phyloP scores from a whole-genome alignment of 1,284 basidiomycete species.

The Fomitopsis schrenkii region DNA sequence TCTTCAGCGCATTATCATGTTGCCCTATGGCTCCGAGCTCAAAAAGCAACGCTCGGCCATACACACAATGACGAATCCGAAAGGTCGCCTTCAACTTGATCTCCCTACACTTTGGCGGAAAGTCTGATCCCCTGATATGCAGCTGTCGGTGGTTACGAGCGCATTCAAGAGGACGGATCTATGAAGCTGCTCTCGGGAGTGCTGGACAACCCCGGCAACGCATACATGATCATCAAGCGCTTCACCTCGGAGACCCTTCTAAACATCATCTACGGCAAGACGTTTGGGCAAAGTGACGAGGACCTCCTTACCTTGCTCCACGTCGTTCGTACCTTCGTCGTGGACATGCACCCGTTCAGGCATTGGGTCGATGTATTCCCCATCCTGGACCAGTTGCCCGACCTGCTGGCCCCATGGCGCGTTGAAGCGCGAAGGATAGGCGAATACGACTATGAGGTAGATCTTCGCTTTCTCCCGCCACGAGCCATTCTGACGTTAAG shows the following conservation, averaged over 20 bases:
- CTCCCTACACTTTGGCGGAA: background rate
- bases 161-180: constrained; percentile 10
- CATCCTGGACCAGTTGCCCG: constrained; percentile 22
- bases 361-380: constrained; percentile 29
- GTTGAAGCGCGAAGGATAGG: constrained; percentile 19
- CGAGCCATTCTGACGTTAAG: background rate
- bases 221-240: constrained; percentile 10
- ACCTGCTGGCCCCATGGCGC: constrained; percentile 24
- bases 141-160: background rate
- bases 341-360: constrained; percentile 21
- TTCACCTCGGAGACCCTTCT: constrained; percentile 24
- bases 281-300: constrained; percentile 18
- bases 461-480: constrained; percentile 8
- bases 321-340: constrained; percentile 20
- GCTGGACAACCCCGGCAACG: constrained; percentile 2
- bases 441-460: constrained; percentile 10
- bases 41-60: background rate
- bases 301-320: constrained; percentile 18
- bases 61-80: background rate
- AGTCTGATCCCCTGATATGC: background rate
- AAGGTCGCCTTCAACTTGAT: background rate
- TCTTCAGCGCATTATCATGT: background rate
- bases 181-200: constrained; percentile 10
- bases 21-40: background rate
- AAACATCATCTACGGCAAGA: constrained; percentile 20